Evolutionary conservation across 2,329 filamentous ascomycete species (phyloP).

Genomic region (Arthroderma sp.): DNA sequence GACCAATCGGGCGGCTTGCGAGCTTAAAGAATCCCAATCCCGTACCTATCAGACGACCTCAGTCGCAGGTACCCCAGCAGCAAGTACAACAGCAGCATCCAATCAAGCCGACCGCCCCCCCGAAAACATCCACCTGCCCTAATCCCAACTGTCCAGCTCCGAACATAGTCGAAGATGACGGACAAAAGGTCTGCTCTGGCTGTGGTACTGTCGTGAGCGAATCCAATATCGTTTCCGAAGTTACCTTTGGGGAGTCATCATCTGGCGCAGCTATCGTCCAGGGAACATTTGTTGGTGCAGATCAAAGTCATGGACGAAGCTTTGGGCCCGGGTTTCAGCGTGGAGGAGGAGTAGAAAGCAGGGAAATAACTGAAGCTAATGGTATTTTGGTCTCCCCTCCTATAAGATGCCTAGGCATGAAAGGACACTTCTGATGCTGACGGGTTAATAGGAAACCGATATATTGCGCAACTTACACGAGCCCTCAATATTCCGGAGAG

Average conservation of each 20-base stretch:
- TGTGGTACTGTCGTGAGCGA: slow-evolving; percentile 79
- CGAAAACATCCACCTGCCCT: slow-evolving; percentile 30
- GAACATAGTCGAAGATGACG: slow-evolving; percentile 34
- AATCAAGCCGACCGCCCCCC: slow-evolving; percentile 12
- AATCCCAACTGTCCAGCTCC: slow-evolving; percentile 34
- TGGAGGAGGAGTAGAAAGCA: slow-evolving; percentile 35
- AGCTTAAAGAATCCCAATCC: slow-evolving; percentile 26
- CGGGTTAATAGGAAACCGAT: slow-evolving; percentile 23
- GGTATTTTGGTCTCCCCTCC: slow-evolving; percentile 13
- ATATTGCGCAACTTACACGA: slow-evolving; percentile 29
- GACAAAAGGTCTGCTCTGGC: slow-evolving; percentile 53
- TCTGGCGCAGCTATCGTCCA: slow-evolving; percentile 80
- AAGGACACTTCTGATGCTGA: background rate
- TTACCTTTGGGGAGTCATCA: slow-evolving; percentile 78
- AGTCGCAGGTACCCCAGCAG: slow-evolving; percentile 15
- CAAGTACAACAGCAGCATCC: slow-evolving; percentile 3
- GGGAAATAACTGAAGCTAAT: slow-evolving; percentile 35
- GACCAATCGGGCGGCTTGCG: slow-evolving; percentile 25
- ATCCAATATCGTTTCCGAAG: slow-evolving; percentile 80
- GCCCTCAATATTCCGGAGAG: slow-evolving; percentile 40
- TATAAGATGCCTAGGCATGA: background rate
- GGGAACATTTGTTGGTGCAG: slow-evolving; percentile 73
- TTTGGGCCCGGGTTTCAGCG: slow-evolving; percentile 36
- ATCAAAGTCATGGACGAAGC: slow-evolving; percentile 65
- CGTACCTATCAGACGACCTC: slow-evolving; percentile 26